Base-by-base conservation (phyloP, 495 filamentous ascomycete genomes). In the Penicillium angulare region DNA sequence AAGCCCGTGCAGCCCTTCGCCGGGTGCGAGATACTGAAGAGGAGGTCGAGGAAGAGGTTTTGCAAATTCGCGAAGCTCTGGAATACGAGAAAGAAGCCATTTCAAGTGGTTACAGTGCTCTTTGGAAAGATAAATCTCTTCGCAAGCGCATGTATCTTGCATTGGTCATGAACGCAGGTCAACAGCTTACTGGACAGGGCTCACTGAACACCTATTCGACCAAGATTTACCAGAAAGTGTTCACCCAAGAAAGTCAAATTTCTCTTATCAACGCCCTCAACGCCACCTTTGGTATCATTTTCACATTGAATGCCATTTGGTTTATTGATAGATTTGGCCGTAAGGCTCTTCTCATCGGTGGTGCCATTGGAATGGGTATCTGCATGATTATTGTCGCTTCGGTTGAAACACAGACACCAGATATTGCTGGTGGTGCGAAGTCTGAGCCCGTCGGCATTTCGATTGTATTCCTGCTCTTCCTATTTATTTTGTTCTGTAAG, bases 301-400 rank as follows among this genome's bases (percentile, higher is more conserved):
- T 84, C 38, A 92, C 88, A 5, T 78, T 87, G 32, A 80, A 87
- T 32, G 84, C 86, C 13, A 81, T 92, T 57, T 91, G 80, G 67
- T 67, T 81, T 34, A 72, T 85, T 49, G 87, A 91, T 64, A 78
- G 73, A 29, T 75, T 87, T 47, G 87, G 87, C 47, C 82, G 87
- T 40, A 85, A 86, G 40, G 75, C 79, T 46, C 76, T 90, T 17
- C 74, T 91, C 12, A 79, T 89, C 46, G 71, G 76, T 47, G 86
- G 87, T 62, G 86, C 79, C 22, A 74, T 86, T 24, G 85, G 85
- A n/a, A 89, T 89, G 87, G 65, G 73, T 42, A 62, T 85, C 24
- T 86, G 77, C 65, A 82, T 86, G 67, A 84, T 82, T 61, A 83
- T 87, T 48, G 82, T 86, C 22, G 75, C 78, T 7, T 75, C 79